Evolutionary conservation across 2,329 filamentous ascomycete genomes (phyloP), one percentile per base, ranked within the genome.

Genomic region (Cercospora nicotianae): DNA sequence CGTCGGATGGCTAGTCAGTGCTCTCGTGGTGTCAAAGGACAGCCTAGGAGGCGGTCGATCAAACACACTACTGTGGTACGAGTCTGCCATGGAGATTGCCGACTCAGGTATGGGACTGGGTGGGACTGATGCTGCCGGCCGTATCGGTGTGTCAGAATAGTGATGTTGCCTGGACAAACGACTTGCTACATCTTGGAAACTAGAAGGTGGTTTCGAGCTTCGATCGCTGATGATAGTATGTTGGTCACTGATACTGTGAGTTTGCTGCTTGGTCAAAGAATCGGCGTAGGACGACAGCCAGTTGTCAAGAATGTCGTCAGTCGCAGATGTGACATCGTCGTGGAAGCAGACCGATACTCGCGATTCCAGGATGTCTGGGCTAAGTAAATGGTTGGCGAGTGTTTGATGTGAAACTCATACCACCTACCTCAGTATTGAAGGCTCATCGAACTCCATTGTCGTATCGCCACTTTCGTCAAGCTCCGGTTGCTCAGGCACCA

Each of bases 261-360:
- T 64, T 16, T 73, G 72, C 26, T 75, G 70, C 63, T 71, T 72
- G 45, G 66, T 70, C 23, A 73, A 65, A 9, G 70, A 67, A 10
- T 64, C 62, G 20, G 53, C 53, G 30, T 64, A 64, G 26, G 51
- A 42, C 13, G 69, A 64, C 12, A 77, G 69, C 74, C 75, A 79
- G 57, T 67, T 74, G 23, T 77, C 74, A 9, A 77, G 66, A 12
- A 70, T 68, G 9, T 76, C 73, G 13, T 66, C 70, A 13, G 63
- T 67, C 31, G 60, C 62, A 18, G 72, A 73, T 36, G 70, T 66
- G 18, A 75, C 68, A 18, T 77, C 75, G 48, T 77, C 75, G 33
- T 75, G 71, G 55, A 78, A 75, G n/a, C 73, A 74, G 8, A 79
- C 72, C 5, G 76, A 78, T 8, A 79, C 75, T 45, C 68, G 69